Percentiles rank a stretch among this genome's conserved stretches.
phyloP scores from a whole-genome alignment of 1,139 yeast species.

The Entelexis paramagnoliae region DNA sequence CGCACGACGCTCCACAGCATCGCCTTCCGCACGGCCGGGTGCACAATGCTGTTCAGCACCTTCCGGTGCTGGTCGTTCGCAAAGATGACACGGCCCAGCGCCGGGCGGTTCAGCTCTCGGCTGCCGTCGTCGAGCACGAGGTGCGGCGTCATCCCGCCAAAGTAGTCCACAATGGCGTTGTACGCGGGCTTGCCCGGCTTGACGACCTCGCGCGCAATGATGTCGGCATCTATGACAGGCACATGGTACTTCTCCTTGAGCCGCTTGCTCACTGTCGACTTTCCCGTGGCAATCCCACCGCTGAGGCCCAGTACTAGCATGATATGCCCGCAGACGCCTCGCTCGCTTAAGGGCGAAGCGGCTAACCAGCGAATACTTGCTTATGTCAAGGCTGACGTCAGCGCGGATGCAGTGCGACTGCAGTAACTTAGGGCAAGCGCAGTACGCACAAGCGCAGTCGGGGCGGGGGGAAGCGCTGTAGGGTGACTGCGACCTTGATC shows the following conservation, averaged over 20 bases:
- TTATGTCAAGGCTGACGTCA: no score
- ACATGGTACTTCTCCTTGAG: constrained; percentile 44
- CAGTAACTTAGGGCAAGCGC: no score
- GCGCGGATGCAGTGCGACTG: no score
- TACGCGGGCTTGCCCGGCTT: constrained; percentile 70
- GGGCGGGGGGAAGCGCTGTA: no score
- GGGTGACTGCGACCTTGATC: no score
- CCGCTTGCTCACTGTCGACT: constrained; percentile 70
- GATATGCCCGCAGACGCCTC: no score
- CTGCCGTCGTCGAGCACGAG: constrained; percentile 44
- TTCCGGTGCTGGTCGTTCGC: constrained; percentile 46
- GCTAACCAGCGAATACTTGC: no score
- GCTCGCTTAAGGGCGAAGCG: no score
- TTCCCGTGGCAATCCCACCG: constrained; percentile 95
- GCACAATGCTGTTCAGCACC: constrained; percentile 64
- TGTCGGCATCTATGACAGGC: constrained; percentile 78
- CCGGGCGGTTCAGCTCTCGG: constrained; percentile 44
- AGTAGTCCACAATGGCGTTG: constrained; percentile 49
- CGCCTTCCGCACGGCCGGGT: constrained; percentile 73
- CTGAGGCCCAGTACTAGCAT: constrained; percentile 91
- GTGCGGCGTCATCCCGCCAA: constrained; percentile 46
- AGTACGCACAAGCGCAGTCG: no score
- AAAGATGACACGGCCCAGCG: constrained; percentile 71
- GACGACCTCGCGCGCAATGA: constrained; percentile 76
- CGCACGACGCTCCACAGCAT: constrained; percentile 48